Conservation (phyloP, 2,329 filamentous ascomycete species). For the Colletotrichum filicis region DNA sequence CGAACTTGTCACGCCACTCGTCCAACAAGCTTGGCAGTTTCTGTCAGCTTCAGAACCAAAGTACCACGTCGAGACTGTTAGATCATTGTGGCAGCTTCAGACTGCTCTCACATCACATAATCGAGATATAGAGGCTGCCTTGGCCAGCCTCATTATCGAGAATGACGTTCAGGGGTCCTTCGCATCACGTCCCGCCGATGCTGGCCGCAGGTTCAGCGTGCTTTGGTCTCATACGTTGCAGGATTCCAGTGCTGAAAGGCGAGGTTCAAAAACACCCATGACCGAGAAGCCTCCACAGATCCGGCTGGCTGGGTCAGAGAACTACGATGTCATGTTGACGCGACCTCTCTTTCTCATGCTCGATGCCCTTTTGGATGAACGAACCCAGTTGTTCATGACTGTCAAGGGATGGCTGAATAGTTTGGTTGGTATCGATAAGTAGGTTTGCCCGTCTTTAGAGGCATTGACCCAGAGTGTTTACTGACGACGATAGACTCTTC, state of each 20-base stretch:
- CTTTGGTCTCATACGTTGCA: conserved; percentile 85
- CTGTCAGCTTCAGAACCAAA: conserved; percentile 87
- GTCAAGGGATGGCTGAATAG: conserved; percentile 84
- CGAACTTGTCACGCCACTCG: conserved; percentile 73
- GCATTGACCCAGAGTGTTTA: background rate
- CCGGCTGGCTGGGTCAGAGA: conserved; percentile 65
- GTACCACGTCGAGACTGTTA: conserved; percentile 92
- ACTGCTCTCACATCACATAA: conserved; percentile 73
- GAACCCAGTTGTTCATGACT: conserved; percentile 79
- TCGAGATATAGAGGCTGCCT: conserved; percentile 82
- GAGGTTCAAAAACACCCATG: conserved; percentile 51
- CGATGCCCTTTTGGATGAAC: conserved; percentile 79
- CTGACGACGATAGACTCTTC: conserved; percentile 61
- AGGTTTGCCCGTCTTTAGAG: conserved; percentile 38
- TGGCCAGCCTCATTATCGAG: conserved; percentile 75
- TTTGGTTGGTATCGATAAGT: conserved; percentile 72
- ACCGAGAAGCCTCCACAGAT: conserved; percentile 47
- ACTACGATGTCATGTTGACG: conserved; percentile 80
- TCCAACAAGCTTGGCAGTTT: conserved; percentile 81
- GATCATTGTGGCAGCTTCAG: conserved; percentile 88
- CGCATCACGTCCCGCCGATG: conserved; percentile 63
- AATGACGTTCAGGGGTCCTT: conserved; percentile 59
- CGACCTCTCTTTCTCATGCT: conserved; percentile 85
- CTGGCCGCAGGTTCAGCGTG: conserved; percentile 76
- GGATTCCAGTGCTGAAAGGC: conserved; percentile 56